Conservation (phyloP, 2,329 filamentous ascomycete species). For the Aspergillus luchuensis region DNA sequence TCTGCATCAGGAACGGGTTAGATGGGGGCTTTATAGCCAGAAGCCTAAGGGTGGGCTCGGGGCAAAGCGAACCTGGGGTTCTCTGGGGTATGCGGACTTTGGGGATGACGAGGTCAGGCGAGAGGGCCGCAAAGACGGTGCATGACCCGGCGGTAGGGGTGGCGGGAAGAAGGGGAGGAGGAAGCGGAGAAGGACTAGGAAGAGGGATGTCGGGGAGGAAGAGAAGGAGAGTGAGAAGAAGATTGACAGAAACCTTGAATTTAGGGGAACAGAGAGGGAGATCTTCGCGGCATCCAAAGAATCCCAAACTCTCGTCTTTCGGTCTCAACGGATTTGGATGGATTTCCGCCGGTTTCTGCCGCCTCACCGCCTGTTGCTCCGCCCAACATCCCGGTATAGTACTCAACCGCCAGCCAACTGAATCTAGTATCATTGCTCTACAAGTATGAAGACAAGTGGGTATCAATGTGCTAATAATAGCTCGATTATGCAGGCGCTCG, state of each 20-base stretch:
- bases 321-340: too few species aligned
- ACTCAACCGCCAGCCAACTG: too few species aligned
- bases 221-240: not conserved
- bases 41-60: not conserved
- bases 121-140: constrained; percentile 11
- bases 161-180: not conserved
- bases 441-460: not conserved
- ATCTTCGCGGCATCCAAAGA: not conserved
- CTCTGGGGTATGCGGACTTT: constrained; percentile 8
- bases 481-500: constrained; percentile 21
- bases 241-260: not conserved
- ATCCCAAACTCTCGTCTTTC: not conserved
- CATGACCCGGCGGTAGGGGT: constrained; percentile 17
- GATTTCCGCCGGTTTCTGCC: not conserved
- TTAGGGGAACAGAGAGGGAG: not conserved
- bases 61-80: constrained; percentile 9
- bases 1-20: not conserved
- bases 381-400: not conserved
- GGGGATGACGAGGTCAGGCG: constrained; percentile 21
- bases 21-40: not conserved
- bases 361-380: constrained; percentile 11
- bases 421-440: too few species aligned
- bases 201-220: not conserved
- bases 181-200: not conserved
- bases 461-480: constrained; percentile 25